Percentiles rank a stretch among this genome's conserved stretches.
Evolutionary conservation across 108 stramenopile genomes (phyloP).

Genomic region (Aurantiochytrium sp.): DNA sequence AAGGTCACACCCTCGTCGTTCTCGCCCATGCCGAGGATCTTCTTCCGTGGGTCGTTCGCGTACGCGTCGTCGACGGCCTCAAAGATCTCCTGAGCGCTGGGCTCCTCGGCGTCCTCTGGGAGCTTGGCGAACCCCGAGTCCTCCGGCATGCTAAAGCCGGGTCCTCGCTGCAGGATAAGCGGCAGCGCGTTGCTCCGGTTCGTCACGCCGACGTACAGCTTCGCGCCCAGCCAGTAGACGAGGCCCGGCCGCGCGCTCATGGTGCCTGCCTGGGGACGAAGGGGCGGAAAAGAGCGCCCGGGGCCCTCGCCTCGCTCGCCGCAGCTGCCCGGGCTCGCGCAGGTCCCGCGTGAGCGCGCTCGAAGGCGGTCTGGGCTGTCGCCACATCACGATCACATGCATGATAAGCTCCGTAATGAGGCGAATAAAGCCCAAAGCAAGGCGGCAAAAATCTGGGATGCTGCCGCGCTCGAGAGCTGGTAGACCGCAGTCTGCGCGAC

Average conservation of each 20-base stretch:
- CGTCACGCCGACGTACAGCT: constrained; percentile 20
- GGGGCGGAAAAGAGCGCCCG: not conserved
- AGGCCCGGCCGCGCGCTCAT: not conserved
- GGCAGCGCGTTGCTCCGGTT: not conserved
- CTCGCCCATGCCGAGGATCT: constrained; percentile 11
- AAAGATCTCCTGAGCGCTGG: not conserved
- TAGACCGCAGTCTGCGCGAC: too few species aligned
- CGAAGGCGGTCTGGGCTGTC: too few species aligned
- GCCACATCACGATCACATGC: too few species aligned
- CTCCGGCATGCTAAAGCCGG: not conserved
- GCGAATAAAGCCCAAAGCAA: too few species aligned
- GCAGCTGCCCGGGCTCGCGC: too few species aligned
- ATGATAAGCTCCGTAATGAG: too few species aligned
- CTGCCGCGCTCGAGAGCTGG: too few species aligned
- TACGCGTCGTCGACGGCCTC: constrained; percentile 9
- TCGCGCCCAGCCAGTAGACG: not conserved
- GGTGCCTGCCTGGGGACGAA: too few species aligned
- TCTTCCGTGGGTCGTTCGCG: not conserved
- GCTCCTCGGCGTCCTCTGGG: not conserved
- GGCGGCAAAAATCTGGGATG: too few species aligned
- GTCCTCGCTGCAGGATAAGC: not conserved
- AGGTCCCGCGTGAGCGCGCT: too few species aligned
- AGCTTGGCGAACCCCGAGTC: not conserved
- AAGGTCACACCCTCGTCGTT: constrained; percentile 32
- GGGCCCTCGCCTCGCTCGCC: too few species aligned